These are phyloP conservation scores for Wickerhamiella musiphila DNA, from an alignment of 805 yeast genomes.

Conservation along the genomic window DNA sequence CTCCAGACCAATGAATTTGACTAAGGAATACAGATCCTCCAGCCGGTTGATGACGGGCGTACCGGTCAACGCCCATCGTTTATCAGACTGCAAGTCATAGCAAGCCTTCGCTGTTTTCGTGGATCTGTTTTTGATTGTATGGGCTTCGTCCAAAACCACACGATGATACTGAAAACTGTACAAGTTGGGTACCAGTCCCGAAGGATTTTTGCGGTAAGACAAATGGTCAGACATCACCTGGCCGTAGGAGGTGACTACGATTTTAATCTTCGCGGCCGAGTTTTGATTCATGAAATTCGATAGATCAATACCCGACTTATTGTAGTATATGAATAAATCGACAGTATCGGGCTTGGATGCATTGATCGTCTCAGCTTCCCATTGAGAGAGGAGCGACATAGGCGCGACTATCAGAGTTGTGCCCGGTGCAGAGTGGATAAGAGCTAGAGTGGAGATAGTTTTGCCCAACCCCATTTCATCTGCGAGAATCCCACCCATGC, in stretches of 20 bases:
- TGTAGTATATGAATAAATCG: slow-evolving; percentile 46
- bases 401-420: slow-evolving; percentile 67
- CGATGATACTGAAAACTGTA: slow-evolving; percentile 61
- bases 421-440: slow-evolving; percentile 35
- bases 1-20: slow-evolving; percentile 57
- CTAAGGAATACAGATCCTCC: slow-evolving; percentile 69
- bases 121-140: slow-evolving; percentile 61
- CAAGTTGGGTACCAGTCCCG: slow-evolving; percentile 34
- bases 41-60: slow-evolving; percentile 81
- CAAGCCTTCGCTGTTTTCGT: slow-evolving; percentile 70
- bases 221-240: slow-evolving; percentile 62
- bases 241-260: slow-evolving; percentile 75
- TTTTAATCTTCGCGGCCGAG: slow-evolving; percentile 22
- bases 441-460: slow-evolving; percentile 65
- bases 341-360: slow-evolving; percentile 22
- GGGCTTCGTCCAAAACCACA: slow-evolving; percentile 78
- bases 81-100: slow-evolving; percentile 39
- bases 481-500: slow-evolving; percentile 76
- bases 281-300: background rate
- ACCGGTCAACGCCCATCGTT: slow-evolving; percentile 81
- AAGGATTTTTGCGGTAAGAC: slow-evolving; percentile 9
- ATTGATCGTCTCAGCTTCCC: slow-evolving; percentile 66
- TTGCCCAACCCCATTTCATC: slow-evolving; percentile 97
- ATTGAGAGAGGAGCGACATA: slow-evolving; percentile 77
- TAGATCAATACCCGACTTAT: slow-evolving; percentile 23